Evolutionary conservation across 2,329 filamentous ascomycete genomes (phyloP).

Genomic region (Pestalotiopsis sp.): DNA sequence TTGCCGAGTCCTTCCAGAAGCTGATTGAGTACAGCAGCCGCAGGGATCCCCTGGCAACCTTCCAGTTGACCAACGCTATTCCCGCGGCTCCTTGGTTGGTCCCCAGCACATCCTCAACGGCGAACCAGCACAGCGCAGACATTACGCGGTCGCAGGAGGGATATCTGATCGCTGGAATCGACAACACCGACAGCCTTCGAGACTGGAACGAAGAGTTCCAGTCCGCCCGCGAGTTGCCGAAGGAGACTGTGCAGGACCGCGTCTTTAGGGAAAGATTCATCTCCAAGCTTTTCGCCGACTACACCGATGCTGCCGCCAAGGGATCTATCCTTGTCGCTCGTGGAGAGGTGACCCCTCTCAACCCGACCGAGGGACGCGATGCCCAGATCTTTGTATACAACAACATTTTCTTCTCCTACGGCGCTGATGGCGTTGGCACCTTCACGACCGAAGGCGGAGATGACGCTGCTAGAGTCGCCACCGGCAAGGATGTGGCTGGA

Average conservation of each 20-base stretch:
- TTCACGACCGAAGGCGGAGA: slow-evolving; percentile 97
- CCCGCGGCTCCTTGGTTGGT: slow-evolving; percentile 93
- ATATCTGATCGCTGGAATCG: slow-evolving; percentile 85
- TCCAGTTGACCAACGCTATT: slow-evolving; percentile 94
- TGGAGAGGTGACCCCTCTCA: slow-evolving; percentile 89
- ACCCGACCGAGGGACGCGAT: slow-evolving; percentile 89
- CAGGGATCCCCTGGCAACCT: slow-evolving; percentile 87
- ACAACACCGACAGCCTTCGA: slow-evolving; percentile 90
- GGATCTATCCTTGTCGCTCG: slow-evolving; percentile 90
- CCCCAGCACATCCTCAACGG: slow-evolving; percentile 64
- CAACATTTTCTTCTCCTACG: slow-evolving; percentile 99
- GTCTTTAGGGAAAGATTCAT: slow-evolving; percentile 94
- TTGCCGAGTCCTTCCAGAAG: slow-evolving; percentile 73
- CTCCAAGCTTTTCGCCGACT: slow-evolving; percentile 96
- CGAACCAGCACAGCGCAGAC: slow-evolving; percentile 77
- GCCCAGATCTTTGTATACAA: slow-evolving; percentile 99
- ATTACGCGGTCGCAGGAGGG: slow-evolving; percentile 90
- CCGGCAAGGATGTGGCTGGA: slow-evolving; percentile 93
- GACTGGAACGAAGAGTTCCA: slow-evolving; percentile 99
- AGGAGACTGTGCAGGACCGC: slow-evolving; percentile 90
- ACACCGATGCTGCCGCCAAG: slow-evolving; percentile 90
- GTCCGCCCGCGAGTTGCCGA: slow-evolving; percentile 90
- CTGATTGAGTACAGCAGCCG: slow-evolving; percentile 84
- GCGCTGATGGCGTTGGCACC: slow-evolving; percentile 94
- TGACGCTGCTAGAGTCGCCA: slow-evolving; percentile 92